A percentile compares a stretch with the other conserved stretches of the same genome.
These are phyloP conservation scores for Panellus pusillus DNA, from an alignment of 768 basidiomycete species.

Conservation along the genomic window DNA sequence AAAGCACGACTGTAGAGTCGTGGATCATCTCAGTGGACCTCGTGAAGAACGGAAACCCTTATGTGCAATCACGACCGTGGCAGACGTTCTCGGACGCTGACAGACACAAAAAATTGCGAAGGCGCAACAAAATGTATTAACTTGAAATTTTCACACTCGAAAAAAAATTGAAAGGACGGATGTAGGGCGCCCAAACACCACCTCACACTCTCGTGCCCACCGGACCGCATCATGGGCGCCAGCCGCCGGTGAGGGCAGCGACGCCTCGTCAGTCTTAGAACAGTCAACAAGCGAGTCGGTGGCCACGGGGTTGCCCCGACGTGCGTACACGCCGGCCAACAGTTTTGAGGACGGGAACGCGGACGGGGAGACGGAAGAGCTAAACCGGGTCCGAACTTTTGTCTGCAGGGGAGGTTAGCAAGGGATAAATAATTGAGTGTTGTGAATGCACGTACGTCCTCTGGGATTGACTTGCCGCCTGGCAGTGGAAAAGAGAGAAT, in stretches of 20 bases:
- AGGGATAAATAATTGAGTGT: background rate
- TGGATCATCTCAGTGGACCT: no score
- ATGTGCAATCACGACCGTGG: no score
- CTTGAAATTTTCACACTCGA: no score
- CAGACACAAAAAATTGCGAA: no score
- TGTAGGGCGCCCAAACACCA: conserved; percentile 33
- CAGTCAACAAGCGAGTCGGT: conserved; percentile 30
- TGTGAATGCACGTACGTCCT: conserved; percentile 46
- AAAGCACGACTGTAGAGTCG: no score
- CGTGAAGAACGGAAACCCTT: no score
- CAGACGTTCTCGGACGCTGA: no score
- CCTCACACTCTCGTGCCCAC: conserved; percentile 25
- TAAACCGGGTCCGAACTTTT: conserved; percentile 90
- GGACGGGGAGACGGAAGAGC: conserved; percentile 85
- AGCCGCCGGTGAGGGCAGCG: conserved; percentile 50
- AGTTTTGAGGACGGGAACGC: conserved; percentile 91
- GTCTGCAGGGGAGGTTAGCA: conserved; percentile 25
- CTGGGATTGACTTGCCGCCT: conserved; percentile 23
- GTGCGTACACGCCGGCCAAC: conserved; percentile 29
- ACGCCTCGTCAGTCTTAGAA: conserved; percentile 60
- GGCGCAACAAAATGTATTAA: no score
- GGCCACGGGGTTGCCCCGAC: conserved; percentile 35
- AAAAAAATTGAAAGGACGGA: conserved; percentile 1
- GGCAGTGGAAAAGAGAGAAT: no score
- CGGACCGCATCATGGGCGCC: conserved; percentile 62